Base-by-base conservation (phyloP, 2,329 filamentous ascomycete genomes). In the Sclerotiophoma versabilis region DNA sequence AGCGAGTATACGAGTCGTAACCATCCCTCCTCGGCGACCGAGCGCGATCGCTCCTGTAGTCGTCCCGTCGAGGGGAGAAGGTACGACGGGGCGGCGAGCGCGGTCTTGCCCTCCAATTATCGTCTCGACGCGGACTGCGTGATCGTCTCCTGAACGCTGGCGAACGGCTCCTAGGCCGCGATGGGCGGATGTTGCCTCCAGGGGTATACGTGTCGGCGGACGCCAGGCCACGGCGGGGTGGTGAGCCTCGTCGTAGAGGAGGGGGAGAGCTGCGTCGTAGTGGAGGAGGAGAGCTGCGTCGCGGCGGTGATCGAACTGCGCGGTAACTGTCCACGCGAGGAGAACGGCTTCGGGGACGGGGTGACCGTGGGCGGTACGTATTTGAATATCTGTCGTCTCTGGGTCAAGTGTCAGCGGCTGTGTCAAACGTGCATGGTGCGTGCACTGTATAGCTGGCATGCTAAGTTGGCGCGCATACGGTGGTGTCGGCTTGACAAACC, bases 81-180 rank as follows among this genome's bases (percentile, higher is more conserved):
- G 56, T 69, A 42, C 79, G 73, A 8, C 77, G 74, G 17, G 79
- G 76, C 33, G 83, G 83, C 25, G 83, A 83, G 59, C 80, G 75
- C 41, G 77, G 76, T 57, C 79, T 62, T 46, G 74, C 48, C 68
- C 78, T 70, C 80, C 75, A 73, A 63, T 75, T 75, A 62, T 80
- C 73, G 47, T 76, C 73, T 23, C 73, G 69, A 26, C 71, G 68
- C 32, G 74, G 75, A 54, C 77, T 78, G 53, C 74, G 71, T 19
- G 73, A 80, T 41, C 75, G 62, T 44, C 74, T 72, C 25, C 74
- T 72, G 54, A 67, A 77, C 10, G 61, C 62, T 30, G 74, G 73
- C 45, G 75, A 77, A 23, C 75, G 73, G 54, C 73, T 76, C 33
- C 74, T 63, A 4, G 75, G 72, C 27, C 74, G 73, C 19, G 70